phyloP scores from a whole-genome alignment of 257 asterid genomes.

The Penstemon barbatus region DNA sequence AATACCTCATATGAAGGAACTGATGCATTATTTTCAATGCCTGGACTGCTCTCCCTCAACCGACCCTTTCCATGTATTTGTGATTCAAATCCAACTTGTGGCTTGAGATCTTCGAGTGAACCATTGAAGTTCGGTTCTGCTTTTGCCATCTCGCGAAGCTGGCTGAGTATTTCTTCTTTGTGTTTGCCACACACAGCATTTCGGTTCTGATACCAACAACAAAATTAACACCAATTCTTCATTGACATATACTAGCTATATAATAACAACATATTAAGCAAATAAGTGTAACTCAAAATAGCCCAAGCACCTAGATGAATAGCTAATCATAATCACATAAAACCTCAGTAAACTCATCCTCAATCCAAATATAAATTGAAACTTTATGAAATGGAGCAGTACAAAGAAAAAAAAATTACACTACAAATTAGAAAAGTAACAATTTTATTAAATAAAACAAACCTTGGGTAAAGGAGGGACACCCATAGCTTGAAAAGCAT shows the following conservation, averaged over 20 bases:
- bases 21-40: conserved; percentile 30
- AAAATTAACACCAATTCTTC: background rate
- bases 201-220: conserved; percentile 59
- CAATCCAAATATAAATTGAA: background rate
- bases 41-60: conserved; percentile 31
- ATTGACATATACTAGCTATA: background rate
- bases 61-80: conserved; percentile 38
- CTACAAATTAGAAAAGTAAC: too few species aligned
- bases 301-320: background rate
- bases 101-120: conserved; percentile 46
- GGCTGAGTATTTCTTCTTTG: conserved; percentile 76
- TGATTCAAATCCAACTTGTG: conserved; percentile 34
- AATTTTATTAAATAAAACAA: background rate
- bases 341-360: background rate
- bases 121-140: conserved; percentile 56
- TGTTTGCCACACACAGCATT: conserved; percentile 80
- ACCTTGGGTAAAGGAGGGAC: conserved; percentile 99
- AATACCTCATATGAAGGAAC: conserved; percentile 58
- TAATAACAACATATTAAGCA: background rate
- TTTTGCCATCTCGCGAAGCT: conserved; percentile 53
- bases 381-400: conserved; percentile 2
- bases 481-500: conserved; percentile 72
- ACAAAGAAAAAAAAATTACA: background rate
- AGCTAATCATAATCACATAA: background rate
- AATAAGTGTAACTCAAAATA: conserved; percentile 13